A percentile compares a stretch with the other conserved stretches of the same genome.
Conservation (phyloP, 2,329 filamentous ascomycete species). For the Aspergillus persii region DNA sequence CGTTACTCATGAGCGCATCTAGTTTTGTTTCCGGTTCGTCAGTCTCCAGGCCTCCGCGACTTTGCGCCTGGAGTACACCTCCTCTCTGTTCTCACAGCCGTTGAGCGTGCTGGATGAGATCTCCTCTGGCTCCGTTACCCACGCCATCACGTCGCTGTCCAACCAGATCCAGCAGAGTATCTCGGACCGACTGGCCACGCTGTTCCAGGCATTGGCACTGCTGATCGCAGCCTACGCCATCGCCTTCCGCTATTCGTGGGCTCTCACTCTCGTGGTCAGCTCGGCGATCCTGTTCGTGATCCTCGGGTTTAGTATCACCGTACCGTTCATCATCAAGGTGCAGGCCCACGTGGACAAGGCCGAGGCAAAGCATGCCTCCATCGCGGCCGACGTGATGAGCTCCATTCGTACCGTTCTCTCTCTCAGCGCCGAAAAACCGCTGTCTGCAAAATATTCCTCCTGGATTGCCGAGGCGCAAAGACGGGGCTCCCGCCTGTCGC, state of each 20-base stretch:
- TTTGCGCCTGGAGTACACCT: conserved; percentile 50
- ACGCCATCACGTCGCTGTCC: conserved; percentile 52
- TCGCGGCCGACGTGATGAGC: conserved; percentile 43
- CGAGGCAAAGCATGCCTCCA: conserved; percentile 34
- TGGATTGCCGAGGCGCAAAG: conserved; percentile 39
- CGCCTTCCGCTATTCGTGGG: conserved; percentile 53
- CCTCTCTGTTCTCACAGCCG: conserved; percentile 49
- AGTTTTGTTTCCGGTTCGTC: conserved; percentile 44
- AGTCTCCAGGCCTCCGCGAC: conserved; percentile 51
- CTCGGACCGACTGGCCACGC: conserved; percentile 50
- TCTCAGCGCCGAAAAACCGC: conserved; percentile 39
- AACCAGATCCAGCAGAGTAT: conserved; percentile 56
- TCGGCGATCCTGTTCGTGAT: conserved; percentile 46
- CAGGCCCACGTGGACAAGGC: conserved; percentile 35
- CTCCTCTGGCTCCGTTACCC: conserved; percentile 50
- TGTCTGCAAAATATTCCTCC: conserved; percentile 35
- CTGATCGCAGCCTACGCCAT: conserved; percentile 49
- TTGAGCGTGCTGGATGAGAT: conserved; percentile 50
- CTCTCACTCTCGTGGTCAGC: conserved; percentile 51
- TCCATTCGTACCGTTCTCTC: conserved; percentile 45
- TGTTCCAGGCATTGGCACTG: conserved; percentile 43
- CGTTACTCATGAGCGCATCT: conserved; percentile 8
- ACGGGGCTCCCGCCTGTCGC: conserved; percentile 26
- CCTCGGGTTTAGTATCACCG: conserved; percentile 29
- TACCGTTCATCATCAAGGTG: conserved; percentile 32